Evolutionary conservation across 306 rosid species (phyloP).

Genomic region (Cicer chorassanicum): DNA sequence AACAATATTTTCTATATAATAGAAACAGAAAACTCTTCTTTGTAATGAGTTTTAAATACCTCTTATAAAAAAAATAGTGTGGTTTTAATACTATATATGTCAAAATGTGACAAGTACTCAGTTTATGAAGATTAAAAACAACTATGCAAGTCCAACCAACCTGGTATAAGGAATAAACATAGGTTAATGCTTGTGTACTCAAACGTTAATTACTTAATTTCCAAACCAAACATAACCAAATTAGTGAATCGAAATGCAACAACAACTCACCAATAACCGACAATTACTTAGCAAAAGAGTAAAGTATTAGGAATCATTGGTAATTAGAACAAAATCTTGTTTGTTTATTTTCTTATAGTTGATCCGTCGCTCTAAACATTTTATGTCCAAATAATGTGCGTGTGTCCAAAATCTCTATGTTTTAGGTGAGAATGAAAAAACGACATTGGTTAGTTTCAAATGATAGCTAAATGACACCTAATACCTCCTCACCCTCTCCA

Average conservation of each 20-base stretch:
- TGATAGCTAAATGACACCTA: constrained; percentile 60
- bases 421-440: constrained; percentile 43
- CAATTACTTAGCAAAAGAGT: constrained; percentile 6
- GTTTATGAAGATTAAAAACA: no score
- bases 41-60: no score
- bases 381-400: constrained; percentile 25
- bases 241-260: neutral
- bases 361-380: constrained; percentile 21
- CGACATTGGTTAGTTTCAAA: constrained; percentile 46
- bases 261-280: neutral
- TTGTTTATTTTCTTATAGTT: constrained; percentile 24
- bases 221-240: neutral
- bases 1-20: no score
- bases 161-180: no score
- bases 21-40: no score
- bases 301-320: constrained; percentile 33
- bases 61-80: no score
- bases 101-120: no score
- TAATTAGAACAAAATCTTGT: constrained; percentile 2
- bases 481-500: constrained; percentile 45
- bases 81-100: no score
- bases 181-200: neutral
- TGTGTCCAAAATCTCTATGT: constrained; percentile 36
- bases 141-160: no score
- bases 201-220: constrained; percentile 1